These are phyloP conservation scores for Wallacemonas sp. DNA, from an alignment of 208 protist species.

Conservation along the genomic window DNA sequence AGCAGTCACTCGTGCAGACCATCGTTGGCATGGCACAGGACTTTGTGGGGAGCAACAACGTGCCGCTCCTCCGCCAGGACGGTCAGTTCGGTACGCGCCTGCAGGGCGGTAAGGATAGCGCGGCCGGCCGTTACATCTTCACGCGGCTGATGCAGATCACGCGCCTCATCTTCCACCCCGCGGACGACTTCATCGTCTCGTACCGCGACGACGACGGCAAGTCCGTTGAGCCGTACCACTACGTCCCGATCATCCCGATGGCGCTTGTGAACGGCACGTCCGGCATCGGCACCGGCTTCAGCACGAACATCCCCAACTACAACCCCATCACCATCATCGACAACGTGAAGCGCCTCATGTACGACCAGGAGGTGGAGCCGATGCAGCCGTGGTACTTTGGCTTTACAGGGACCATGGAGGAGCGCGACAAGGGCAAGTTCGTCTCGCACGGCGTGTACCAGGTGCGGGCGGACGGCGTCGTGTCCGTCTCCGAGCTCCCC, in stretches of 20 bases:
- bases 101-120: conserved; percentile 98
- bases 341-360: conserved; percentile 87
- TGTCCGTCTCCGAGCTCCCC: conserved; percentile 98
- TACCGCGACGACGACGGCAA: conserved; percentile 99
- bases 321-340: conserved; percentile 97
- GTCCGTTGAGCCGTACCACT: conserved; percentile 99
- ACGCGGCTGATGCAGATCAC: conserved; percentile 96
- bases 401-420: conserved; percentile 92
- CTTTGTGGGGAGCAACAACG: conserved; percentile 99
- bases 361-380: conserved; percentile 73
- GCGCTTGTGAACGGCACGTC: conserved; percentile 98
- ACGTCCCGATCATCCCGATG: conserved; percentile 99
- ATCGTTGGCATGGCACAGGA: conserved; percentile 99
- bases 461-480: conserved; percentile 77
- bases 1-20: conserved; percentile 96
- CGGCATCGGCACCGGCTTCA: conserved; percentile 99
- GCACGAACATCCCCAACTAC: conserved; percentile 97
- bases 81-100: conserved; percentile 99
- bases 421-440: conserved; percentile 86
- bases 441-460: conserved; percentile 60
- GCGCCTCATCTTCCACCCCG: conserved; percentile 94
- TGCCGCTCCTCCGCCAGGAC: conserved; percentile 97
- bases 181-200: conserved; percentile 98
- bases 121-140: conserved; percentile 99
- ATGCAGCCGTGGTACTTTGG: conserved; percentile 98